A percentile compares a stretch with the other conserved stretches of the same genome.
Evolutionary conservation across 345 rosid species (phyloP).

Genomic region (Syzygium aromaticum): DNA sequence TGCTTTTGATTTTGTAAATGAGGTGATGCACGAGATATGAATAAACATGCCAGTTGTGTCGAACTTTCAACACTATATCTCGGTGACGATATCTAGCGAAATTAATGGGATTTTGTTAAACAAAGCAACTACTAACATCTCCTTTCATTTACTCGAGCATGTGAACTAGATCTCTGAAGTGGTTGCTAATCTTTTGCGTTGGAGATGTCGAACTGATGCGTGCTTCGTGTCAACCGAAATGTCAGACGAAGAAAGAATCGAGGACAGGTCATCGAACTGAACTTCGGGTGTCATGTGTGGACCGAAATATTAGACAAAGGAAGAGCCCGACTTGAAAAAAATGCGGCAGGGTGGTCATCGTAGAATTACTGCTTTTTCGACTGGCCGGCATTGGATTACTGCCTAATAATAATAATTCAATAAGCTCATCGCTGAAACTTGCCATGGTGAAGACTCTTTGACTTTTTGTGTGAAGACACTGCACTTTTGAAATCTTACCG

Average conservation of each 20-base stretch:
- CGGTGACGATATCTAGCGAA: background rate
- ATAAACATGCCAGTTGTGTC: background rate
- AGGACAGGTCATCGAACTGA: background rate
- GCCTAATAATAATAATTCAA: background rate
- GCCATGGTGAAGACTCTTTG: background rate
- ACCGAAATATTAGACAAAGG: background rate
- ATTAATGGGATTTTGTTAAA: background rate
- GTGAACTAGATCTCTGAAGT: background rate
- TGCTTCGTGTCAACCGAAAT: background rate
- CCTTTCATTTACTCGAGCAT: background rate
- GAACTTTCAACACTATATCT: background rate
- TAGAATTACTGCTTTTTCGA: background rate
- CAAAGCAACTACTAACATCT: background rate
- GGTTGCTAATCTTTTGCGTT: background rate
- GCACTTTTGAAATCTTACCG: background rate
- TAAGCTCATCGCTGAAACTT: background rate
- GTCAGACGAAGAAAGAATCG: background rate
- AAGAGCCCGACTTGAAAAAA: background rate
- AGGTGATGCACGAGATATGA: background rate
- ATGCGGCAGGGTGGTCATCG: background rate
- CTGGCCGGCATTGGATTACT: background rate
- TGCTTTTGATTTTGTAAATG: background rate
- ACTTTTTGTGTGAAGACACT: background rate
- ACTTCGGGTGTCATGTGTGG: background rate
- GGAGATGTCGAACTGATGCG: background rate